Evolutionary conservation across 768 basidiomycete species (phyloP).

Genomic region (Trametopsis cervina): DNA sequence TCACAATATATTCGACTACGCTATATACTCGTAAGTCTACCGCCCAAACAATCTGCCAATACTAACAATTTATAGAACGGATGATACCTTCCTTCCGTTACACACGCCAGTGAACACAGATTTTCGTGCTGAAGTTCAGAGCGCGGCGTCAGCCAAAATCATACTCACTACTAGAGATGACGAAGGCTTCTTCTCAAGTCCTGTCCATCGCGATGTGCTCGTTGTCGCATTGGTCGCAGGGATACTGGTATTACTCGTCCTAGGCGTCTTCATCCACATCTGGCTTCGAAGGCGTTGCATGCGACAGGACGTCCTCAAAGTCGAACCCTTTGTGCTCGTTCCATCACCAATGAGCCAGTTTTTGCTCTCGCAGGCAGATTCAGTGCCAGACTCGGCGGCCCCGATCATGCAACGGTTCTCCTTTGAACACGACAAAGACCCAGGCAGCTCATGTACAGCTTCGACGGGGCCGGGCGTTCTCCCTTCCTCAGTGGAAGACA

Average conservation of each 20-base stretch:
- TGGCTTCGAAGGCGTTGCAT: neutral
- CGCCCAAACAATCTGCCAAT: neutral
- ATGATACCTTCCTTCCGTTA: neutral
- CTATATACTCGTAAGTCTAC: neutral
- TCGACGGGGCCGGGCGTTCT: slow-evolving; percentile 1
- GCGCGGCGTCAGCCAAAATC: neutral
- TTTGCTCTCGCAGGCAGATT: neutral
- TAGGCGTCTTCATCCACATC: neutral
- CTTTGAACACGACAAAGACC: neutral
- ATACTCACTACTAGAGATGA: neutral
- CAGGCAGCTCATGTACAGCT: neutral
- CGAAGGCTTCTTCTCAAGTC: neutral
- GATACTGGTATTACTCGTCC: neutral
- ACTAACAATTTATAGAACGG: neutral
- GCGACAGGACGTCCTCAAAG: neutral
- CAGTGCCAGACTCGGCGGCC: neutral
- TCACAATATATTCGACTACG: neutral
- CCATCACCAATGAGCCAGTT: neutral
- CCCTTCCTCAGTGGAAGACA: slow-evolving; percentile 3
- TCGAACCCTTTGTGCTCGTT: neutral
- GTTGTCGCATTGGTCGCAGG: neutral
- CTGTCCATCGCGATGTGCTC: neutral
- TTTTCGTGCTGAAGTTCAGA: neutral
- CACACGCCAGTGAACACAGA: too few species aligned
- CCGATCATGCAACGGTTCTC: slow-evolving; percentile 3